Evolutionary conservation across 23 red algal genomes (phyloP).

Genomic region (Gracilaria caudata): DNA sequence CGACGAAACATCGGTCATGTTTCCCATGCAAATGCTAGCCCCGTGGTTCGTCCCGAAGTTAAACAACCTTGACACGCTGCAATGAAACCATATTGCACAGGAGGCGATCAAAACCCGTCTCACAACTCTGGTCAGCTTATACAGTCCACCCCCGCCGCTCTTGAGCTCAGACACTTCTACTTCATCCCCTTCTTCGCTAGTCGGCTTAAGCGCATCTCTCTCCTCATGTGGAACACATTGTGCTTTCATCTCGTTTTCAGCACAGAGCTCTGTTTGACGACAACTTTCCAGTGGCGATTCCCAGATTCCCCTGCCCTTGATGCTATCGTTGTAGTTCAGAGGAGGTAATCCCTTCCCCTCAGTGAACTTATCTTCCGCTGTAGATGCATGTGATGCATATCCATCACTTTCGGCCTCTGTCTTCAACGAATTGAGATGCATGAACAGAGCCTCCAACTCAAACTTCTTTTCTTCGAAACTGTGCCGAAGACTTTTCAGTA

Average conservation of each 20-base stretch:
- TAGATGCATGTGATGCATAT: neutral
- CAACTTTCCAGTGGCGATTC: too few species aligned
- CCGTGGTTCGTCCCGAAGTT: neutral
- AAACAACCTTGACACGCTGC: neutral
- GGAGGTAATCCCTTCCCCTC: neutral
- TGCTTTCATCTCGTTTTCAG: neutral
- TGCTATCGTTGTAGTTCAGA: too few species aligned
- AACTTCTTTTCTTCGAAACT: neutral
- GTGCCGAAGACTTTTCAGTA: neutral
- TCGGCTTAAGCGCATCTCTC: neutral
- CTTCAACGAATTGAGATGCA: neutral
- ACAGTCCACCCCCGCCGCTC: neutral
- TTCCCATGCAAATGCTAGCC: neutral
- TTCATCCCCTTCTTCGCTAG: neutral
- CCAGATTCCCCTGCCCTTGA: too few species aligned
- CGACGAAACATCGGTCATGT: neutral
- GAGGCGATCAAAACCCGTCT: neutral
- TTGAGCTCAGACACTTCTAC: neutral
- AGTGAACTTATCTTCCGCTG: neutral
- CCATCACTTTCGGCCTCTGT: neutral
- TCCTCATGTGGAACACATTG: neutral
- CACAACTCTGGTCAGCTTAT: neutral
- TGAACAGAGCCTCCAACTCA: neutral
- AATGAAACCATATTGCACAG: constrained; percentile 15
- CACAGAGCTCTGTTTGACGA: too few species aligned